Base-by-base conservation (phyloP, 2,329 filamentous ascomycete species). In the Rhinocladiella similis region DNA sequence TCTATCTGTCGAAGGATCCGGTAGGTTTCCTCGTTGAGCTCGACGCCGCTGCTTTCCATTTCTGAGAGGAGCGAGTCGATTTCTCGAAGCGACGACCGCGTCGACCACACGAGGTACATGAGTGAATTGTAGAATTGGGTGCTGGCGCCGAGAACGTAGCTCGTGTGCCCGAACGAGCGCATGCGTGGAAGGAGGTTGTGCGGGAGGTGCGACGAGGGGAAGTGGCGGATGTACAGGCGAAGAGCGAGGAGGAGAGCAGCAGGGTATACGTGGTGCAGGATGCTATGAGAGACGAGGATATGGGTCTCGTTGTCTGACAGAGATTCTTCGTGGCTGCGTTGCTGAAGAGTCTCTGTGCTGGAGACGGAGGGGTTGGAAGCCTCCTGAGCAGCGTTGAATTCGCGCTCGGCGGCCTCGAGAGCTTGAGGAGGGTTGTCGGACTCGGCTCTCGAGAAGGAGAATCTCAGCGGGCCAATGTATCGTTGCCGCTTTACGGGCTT, bases 51-150 rank as follows among this genome's bases (percentile, higher is more conserved):
- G n/a, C 70, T 63, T 47, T 76, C 69, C 76, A 79, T 79, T 46
- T 79, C 75, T 20, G 65, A 63, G 9, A 77, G 63, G 9, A 77
- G 65, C 1, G 67, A 63, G 2, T 74, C 65, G 27, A 79, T 70
- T 14, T 67, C 70, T 5, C 70, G 68, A 1, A 79, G 63, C 43
- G 77, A 72, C 5, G 70, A 70, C 49, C 72, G 73, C 4, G 71
- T 70, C 38, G 67, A 64, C 76, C 76, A 78, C 55, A 72, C 67
- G 56, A 75, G 72, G 38, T 68, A 66, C 27, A 79, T 69, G 57
- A 77, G 63, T 41, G 76, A 74, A 58, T 77, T 76, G 64, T 74
- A 78, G 19, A 79, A 69, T 1, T 66, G 67, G 1, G 69, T 68
- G 6, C 72, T 74, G 13, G 71, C 69, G 12, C 73, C 76, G 3